These are phyloP conservation scores for Cryptococcus amylolentus DNA, from an alignment of 1,284 basidiomycete genomes.

Conservation along the genomic window DNA sequence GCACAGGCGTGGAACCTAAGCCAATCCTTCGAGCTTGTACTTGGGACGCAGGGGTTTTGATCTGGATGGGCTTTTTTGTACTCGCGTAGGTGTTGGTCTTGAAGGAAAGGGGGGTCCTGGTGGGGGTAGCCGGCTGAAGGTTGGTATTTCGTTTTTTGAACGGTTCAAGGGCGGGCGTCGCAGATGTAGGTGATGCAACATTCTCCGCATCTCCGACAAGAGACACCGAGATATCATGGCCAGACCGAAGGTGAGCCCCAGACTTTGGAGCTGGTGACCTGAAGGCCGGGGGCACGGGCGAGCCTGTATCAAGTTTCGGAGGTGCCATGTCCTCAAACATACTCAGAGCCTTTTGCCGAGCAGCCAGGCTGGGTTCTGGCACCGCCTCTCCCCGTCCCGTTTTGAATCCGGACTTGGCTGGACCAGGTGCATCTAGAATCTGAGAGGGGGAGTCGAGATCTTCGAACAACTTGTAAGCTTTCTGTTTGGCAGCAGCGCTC, in stretches of 20 bases:
- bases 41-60: slow-evolving; percentile 28
- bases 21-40: slow-evolving; percentile 36
- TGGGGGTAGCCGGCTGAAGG: slow-evolving; percentile 13
- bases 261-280: not conserved
- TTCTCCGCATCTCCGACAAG: slow-evolving; percentile 1
- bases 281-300: not conserved
- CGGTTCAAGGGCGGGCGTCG: not conserved
- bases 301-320: not conserved
- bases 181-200: not conserved
- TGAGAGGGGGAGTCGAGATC: not conserved
- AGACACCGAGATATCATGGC: slow-evolving; percentile 1
- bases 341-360: slow-evolving; percentile 2
- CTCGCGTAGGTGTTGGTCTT: slow-evolving; percentile 29
- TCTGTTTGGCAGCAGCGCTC: slow-evolving; percentile 11
- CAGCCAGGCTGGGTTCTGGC: slow-evolving; percentile 14
- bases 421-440: not conserved
- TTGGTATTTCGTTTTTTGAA: not conserved
- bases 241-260: slow-evolving; percentile 16
- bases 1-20: slow-evolving; percentile 32
- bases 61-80: slow-evolving; percentile 20
- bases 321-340: not conserved
- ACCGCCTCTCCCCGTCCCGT: slow-evolving; percentile 16
- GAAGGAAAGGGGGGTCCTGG: slow-evolving; percentile 24
- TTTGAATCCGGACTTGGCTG: slow-evolving; percentile 9
- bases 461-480: not conserved